Conservation (phyloP, 495 filamentous ascomycete genomes). For the Hamigera avellanea region DNA sequence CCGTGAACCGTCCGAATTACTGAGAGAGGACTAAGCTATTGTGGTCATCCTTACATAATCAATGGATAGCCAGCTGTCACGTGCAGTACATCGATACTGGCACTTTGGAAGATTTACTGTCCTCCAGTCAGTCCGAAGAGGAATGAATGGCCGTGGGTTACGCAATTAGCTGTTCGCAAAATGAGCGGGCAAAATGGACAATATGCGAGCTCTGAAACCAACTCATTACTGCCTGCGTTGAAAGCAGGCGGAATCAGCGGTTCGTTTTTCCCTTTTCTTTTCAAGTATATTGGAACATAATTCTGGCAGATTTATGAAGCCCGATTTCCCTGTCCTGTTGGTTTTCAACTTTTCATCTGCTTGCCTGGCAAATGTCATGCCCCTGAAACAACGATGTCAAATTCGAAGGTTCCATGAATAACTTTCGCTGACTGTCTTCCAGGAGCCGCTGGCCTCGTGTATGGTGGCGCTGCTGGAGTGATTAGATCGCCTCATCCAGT, state of each 20-base stretch:
- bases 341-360: too few relatives aligned
- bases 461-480: conserved; percentile 59
- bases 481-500: conserved; percentile 51
- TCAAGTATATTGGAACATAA: conserved; percentile 1
- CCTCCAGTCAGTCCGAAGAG: too few relatives aligned
- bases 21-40: too few relatives aligned
- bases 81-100: neutral
- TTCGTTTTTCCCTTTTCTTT: conserved; percentile 12
- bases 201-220: conserved; percentile 5
- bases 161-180: conserved; percentile 5
- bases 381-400: too few relatives aligned
- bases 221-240: conserved; percentile 26
- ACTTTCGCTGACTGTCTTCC: neutral
- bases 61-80: too few relatives aligned
- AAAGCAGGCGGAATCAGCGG: conserved; percentile 29
- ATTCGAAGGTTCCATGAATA: too few relatives aligned
- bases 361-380: too few relatives aligned
- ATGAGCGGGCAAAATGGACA: conserved; percentile 19
- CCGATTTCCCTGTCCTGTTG: too few relatives aligned
- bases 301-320: too few relatives aligned
- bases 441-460: conserved; percentile 62
- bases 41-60: too few relatives aligned
- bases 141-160: too few relatives aligned
- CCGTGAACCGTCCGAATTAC: too few relatives aligned
- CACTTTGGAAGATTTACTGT: neutral